These are phyloP conservation scores for Ophiostoma tasmaniense DNA, from an alignment of 2,329 filamentous ascomycete species.

Conservation along the genomic window DNA sequence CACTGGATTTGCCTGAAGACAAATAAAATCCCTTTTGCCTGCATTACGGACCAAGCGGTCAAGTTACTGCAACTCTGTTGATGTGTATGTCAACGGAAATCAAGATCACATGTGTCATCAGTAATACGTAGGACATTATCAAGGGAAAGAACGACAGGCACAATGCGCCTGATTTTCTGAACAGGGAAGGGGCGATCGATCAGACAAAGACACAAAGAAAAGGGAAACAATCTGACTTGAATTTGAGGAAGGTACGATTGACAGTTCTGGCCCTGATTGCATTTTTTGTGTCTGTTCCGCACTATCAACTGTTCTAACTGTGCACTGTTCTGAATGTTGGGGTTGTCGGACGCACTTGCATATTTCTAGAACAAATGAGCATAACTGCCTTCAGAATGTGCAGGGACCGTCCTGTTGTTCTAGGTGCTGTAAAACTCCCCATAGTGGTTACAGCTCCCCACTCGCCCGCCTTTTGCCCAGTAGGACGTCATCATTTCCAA, in stretches of 20 bases:
- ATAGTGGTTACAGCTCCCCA: conserved; percentile 9
- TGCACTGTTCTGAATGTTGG: background rate
- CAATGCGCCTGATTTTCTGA: background rate
- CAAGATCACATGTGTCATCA: background rate
- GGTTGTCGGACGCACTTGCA: background rate
- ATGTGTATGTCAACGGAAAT: background rate
- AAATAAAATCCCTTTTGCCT: background rate
- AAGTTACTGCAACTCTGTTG: background rate
- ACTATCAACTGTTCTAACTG: background rate
- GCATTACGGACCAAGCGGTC: background rate
- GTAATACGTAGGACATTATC: background rate
- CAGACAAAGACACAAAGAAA: background rate
- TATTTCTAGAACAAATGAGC: background rate
- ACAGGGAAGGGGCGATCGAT: background rate
- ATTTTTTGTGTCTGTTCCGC: background rate
- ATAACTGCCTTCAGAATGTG: background rate
- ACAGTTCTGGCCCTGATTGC: background rate
- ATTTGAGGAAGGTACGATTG: background rate
- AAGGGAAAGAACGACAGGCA: background rate
- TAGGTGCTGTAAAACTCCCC: conserved; percentile 1
- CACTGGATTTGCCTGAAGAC: background rate
- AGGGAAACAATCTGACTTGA: background rate
- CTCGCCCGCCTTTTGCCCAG: conserved; percentile 9
- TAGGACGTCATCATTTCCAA: conserved; percentile 15
- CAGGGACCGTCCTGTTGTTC: background rate